These are phyloP conservation scores for Monosporascus sp. DNA, from an alignment of 2,329 filamentous ascomycete genomes.

Conservation along the genomic window DNA sequence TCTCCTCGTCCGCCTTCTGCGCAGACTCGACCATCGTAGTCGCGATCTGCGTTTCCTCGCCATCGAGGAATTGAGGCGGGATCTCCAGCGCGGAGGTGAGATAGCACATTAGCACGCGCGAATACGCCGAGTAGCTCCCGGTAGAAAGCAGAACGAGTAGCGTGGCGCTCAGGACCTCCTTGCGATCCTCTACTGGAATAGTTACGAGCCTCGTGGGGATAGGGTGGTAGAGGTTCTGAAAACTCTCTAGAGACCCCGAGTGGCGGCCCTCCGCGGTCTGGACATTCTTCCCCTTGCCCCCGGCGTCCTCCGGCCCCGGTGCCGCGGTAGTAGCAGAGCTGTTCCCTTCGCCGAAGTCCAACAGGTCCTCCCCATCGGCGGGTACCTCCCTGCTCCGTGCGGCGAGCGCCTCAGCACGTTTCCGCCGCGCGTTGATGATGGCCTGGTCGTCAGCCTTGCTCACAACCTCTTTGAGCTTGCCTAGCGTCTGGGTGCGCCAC, in stretches of 20 bases:
- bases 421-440: slow-evolving; percentile 40
- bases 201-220: slow-evolving; percentile 49
- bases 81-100: slow-evolving; percentile 63
- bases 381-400: slow-evolving; percentile 29
- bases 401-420: slow-evolving; percentile 37
- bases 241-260: slow-evolving; percentile 28
- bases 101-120: slow-evolving; percentile 61
- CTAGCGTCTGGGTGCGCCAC: slow-evolving; percentile 70
- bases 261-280: neutral
- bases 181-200: slow-evolving; percentile 52
- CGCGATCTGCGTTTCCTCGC: slow-evolving; percentile 71
- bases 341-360: slow-evolving; percentile 31
- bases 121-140: slow-evolving; percentile 70
- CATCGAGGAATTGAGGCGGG: slow-evolving; percentile 54
- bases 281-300: neutral
- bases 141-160: slow-evolving; percentile 66
- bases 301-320: slow-evolving; percentile 23
- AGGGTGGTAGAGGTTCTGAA: slow-evolving; percentile 49
- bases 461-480: slow-evolving; percentile 63
- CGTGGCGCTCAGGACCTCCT: slow-evolving; percentile 62
- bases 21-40: slow-evolving; percentile 67
- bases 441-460: slow-evolving; percentile 43
- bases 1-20: slow-evolving; percentile 37
- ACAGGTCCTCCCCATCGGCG: slow-evolving; percentile 32
- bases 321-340: too few relatives aligned